A percentile compares a stretch with the other conserved stretches of the same genome.
These are phyloP conservation scores for Ceriops decandra DNA, from an alignment of 345 rosid genomes.

Conservation along the genomic window DNA sequence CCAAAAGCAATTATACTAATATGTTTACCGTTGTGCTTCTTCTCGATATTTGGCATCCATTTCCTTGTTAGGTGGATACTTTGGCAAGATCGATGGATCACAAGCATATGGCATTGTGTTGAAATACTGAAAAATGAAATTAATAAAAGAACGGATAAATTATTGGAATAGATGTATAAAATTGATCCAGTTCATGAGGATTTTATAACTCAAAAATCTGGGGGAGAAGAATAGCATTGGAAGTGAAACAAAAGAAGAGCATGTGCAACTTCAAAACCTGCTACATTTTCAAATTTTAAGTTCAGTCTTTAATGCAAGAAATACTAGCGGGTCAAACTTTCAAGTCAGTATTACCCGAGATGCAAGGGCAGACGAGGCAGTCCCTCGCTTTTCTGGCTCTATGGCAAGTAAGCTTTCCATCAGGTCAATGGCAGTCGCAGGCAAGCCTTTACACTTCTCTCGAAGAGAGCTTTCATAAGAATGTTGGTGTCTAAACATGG, in stretches of 20 bases:
- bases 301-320: neutral
- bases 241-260: neutral
- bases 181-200: neutral
- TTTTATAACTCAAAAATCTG: neutral
- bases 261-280: neutral
- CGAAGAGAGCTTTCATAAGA: conserved; percentile 46
- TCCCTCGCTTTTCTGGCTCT: conserved; percentile 64
- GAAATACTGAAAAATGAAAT: conserved; percentile 45
- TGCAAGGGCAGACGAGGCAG: conserved; percentile 65
- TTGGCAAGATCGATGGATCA: conserved; percentile 67
- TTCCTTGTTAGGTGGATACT: conserved; percentile 74
- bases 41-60: conserved; percentile 69
- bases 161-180: neutral
- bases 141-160: neutral
- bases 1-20: neutral
- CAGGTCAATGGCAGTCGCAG: conserved; percentile 41
- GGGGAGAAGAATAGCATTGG: neutral
- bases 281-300: neutral
- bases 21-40: conserved; percentile 48
- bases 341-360: conserved; percentile 41
- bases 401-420: conserved; percentile 56
- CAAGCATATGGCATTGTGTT: conserved; percentile 55
- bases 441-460: conserved; percentile 56
- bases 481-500: conserved; percentile 64
- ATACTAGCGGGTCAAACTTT: conserved; percentile 4